Percentiles rank a stretch among this genome's conserved stretches.
These are phyloP conservation scores for Pythium guiyangense DNA, from an alignment of 352 stramenopile genomes.

Conservation along the genomic window DNA sequence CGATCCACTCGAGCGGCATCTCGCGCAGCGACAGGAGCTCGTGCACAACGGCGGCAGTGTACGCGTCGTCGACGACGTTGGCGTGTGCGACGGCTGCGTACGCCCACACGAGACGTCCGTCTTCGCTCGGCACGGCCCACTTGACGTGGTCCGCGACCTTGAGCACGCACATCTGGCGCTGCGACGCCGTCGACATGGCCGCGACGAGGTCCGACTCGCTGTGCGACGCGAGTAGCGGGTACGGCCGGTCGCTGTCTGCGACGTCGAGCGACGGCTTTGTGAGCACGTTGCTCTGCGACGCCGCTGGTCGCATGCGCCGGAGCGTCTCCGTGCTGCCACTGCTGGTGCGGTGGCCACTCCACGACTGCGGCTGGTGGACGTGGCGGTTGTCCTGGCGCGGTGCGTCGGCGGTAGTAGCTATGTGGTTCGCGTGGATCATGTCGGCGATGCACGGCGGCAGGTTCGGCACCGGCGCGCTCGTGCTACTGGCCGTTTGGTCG, in stretches of 20 bases:
- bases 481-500: no score
- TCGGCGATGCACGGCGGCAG: constrained; percentile 11
- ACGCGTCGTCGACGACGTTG: constrained; percentile 11
- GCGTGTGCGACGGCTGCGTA: constrained; percentile 51
- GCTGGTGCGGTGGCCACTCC: constrained; percentile 3
- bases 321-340: constrained; percentile 10
- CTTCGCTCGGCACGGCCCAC: constrained; percentile 28
- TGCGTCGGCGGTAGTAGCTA: constrained; percentile 11
- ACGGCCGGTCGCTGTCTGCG: no score
- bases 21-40: constrained; percentile 30
- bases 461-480: constrained; percentile 1
- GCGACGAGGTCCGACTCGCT: constrained; percentile 37
- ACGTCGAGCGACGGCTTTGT: no score
- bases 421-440: constrained; percentile 3
- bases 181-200: constrained; percentile 21
- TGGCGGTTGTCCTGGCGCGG: constrained; percentile 16
- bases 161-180: constrained; percentile 43
- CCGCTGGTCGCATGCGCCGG: constrained; percentile 10
- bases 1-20: constrained; percentile 60
- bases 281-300: constrained; percentile 14
- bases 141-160: constrained; percentile 54
- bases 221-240: constrained; percentile 17
- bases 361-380: constrained; percentile 2
- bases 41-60: constrained; percentile 26
- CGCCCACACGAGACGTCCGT: constrained; percentile 65